Evolutionary conservation across 345 rosid species (phyloP).

Genomic region (Eucalyptus sp.): DNA sequence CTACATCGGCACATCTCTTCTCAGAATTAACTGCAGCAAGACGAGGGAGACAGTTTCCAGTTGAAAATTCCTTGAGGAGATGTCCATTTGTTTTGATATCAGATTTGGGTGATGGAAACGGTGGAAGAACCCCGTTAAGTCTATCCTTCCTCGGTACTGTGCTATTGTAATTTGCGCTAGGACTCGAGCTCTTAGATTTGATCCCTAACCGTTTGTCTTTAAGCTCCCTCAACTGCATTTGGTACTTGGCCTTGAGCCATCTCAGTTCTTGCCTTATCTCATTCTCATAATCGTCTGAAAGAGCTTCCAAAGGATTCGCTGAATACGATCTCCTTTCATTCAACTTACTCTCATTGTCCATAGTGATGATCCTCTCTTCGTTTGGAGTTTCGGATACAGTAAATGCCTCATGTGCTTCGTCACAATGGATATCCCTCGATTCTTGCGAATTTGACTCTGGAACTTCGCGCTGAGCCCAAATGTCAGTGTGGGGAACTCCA

Average conservation of each 20-base stretch:
- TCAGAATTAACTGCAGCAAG: background rate
- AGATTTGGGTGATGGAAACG: background rate
- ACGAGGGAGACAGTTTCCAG: background rate
- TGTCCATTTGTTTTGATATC: background rate
- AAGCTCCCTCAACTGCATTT: constrained; percentile 46
- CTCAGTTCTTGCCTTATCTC: constrained; percentile 76
- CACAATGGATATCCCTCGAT: constrained; percentile 34
- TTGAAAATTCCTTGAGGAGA: background rate
- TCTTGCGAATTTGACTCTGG: constrained; percentile 7
- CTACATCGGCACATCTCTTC: constrained; percentile 2
- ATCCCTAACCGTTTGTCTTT: constrained; percentile 32
- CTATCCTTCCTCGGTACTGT: background rate
- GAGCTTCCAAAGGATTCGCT: background rate
- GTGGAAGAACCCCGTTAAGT: background rate
- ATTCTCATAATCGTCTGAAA: constrained; percentile 45
- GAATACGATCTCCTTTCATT: constrained; percentile 7
- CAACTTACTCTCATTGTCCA: constrained; percentile 13
- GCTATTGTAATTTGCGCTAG: background rate
- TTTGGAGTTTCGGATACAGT: background rate
- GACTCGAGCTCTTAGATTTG: constrained; percentile 5
- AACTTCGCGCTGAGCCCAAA: constrained; percentile 48
- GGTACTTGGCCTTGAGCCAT: constrained; percentile 86
- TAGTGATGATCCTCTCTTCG: constrained; percentile 20
- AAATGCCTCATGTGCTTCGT: constrained; percentile 6
- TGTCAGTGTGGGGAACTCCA: constrained; percentile 30